Conservation (phyloP, 768 basidiomycete species). For the Collybia sp. region DNA sequence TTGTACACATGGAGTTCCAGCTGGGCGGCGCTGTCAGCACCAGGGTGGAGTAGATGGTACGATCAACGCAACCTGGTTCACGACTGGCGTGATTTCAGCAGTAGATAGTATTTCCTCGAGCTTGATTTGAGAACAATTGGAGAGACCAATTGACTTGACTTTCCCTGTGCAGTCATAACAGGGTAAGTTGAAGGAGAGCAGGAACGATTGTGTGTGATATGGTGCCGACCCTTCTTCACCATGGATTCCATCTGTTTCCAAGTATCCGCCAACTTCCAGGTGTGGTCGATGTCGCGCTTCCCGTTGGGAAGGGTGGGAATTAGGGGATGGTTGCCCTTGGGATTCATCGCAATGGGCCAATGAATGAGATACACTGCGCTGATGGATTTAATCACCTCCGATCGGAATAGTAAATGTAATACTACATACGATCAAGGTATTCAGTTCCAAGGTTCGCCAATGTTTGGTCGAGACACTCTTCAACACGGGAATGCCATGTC, state of each 20-base stretch:
- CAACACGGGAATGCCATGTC: slow-evolving; percentile 66
- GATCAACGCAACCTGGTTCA: slow-evolving; percentile 51
- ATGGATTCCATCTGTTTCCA: slow-evolving; percentile 84
- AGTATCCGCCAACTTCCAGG: slow-evolving; percentile 66
- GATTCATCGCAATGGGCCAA: slow-evolving; percentile 78
- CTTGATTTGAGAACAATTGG: slow-evolving; percentile 67
- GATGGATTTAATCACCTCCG: slow-evolving; percentile 8
- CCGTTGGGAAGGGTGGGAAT: slow-evolving; percentile 61
- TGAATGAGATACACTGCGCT: slow-evolving; percentile 61
- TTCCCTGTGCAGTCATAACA: slow-evolving; percentile 42
- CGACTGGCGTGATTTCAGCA: slow-evolving; percentile 65
- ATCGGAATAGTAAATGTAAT: slow-evolving; percentile 11
- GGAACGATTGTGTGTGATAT: background rate
- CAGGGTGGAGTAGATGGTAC: background rate
- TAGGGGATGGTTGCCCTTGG: slow-evolving; percentile 56
- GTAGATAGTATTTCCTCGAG: slow-evolving; percentile 67
- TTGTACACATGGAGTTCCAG: slow-evolving; percentile 74
- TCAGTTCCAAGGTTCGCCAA: slow-evolving; percentile 76
- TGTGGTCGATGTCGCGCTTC: slow-evolving; percentile 60
- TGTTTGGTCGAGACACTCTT: slow-evolving; percentile 69
- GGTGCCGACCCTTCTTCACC: slow-evolving; percentile 48
- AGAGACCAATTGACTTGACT: slow-evolving; percentile 65
- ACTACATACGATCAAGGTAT: slow-evolving; percentile 70
- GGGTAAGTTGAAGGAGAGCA: slow-evolving; percentile 4
- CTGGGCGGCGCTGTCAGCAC: slow-evolving; percentile 22